Evolutionary conservation across 2,329 filamentous ascomycete species (phyloP).

Genomic region (Pseudopithomyces chartarum): DNA sequence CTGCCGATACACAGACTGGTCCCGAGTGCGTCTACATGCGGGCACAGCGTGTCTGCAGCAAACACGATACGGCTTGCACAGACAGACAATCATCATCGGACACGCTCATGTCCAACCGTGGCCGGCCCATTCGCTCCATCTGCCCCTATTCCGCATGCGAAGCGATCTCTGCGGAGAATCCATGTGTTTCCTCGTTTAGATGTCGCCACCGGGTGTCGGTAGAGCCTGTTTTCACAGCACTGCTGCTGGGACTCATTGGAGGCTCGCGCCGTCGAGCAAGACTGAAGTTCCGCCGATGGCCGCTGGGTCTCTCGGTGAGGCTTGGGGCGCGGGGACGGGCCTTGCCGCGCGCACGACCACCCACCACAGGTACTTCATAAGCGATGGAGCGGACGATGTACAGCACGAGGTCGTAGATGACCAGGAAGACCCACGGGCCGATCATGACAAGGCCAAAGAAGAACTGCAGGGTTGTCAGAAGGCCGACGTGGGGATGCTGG

Average conservation of each 20-base stretch:
- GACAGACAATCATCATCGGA: too few species aligned
- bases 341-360: constrained; percentile 64
- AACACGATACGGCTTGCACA: neutral
- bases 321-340: constrained; percentile 66
- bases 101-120: too few species aligned
- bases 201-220: constrained; percentile 34
- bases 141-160: neutral
- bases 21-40: too few species aligned
- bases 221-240: constrained; percentile 19
- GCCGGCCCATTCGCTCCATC: neutral
- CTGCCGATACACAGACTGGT: constrained; percentile 1
- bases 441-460: constrained; percentile 65
- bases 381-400: constrained; percentile 64
- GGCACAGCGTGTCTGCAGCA: too few species aligned
- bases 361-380: constrained; percentile 64
- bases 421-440: constrained; percentile 63
- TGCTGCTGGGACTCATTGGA: constrained; percentile 24
- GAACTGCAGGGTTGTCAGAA: constrained; percentile 53
- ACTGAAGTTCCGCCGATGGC: constrained; percentile 52
- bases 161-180: neutral
- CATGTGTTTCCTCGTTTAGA: constrained; percentile 25
- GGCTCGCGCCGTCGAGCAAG: constrained; percentile 38
- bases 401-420: constrained; percentile 67
- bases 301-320: constrained; percentile 62
- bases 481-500: neutral